A percentile compares a stretch with the other conserved stretches of the same genome.
These are phyloP conservation scores for Cyberlindnera americana DNA, from an alignment of 805 yeast genomes.

Conservation along the genomic window DNA sequence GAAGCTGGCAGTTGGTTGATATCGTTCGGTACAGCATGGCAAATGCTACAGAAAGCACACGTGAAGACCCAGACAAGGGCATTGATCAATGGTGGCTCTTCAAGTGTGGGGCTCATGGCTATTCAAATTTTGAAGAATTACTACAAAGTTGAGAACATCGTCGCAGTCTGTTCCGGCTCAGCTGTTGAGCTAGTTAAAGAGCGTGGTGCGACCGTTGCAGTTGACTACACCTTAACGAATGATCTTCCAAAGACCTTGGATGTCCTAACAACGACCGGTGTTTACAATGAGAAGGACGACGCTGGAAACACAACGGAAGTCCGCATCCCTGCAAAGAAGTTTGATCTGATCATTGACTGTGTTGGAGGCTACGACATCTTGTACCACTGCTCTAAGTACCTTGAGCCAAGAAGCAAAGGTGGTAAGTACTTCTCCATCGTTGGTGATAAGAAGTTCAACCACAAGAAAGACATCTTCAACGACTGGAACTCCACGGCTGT, in stretches of 20 bases:
- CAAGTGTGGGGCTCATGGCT: slow-evolving; percentile 65
- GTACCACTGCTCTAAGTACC: slow-evolving; percentile 35
- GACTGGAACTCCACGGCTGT: slow-evolving; percentile 35
- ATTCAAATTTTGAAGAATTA: slow-evolving; percentile 55
- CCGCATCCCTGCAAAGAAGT: slow-evolving; percentile 33
- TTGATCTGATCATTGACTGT: slow-evolving; percentile 66
- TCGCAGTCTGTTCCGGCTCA: slow-evolving; percentile 53
- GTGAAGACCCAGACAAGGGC: slow-evolving; percentile 45
- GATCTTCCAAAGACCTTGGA: slow-evolving; percentile 23
- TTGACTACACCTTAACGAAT: slow-evolving; percentile 43
- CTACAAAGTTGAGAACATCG: slow-evolving; percentile 48
- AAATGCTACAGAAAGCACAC: slow-evolving; percentile 34
- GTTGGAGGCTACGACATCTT: slow-evolving; percentile 60
- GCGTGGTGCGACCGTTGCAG: slow-evolving; percentile 49
- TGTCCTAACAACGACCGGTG: slow-evolving; percentile 27
- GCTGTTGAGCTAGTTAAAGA: slow-evolving; percentile 41
- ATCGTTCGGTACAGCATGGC: slow-evolving; percentile 61
- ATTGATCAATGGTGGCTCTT: slow-evolving; percentile 71
- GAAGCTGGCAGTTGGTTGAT: slow-evolving; percentile 66
- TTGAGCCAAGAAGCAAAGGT: slow-evolving; percentile 41
- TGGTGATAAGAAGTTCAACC: slow-evolving; percentile 54
- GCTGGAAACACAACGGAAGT: slow-evolving; percentile 26
- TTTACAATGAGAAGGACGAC: slow-evolving; percentile 30
- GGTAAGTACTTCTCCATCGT: slow-evolving; percentile 55
- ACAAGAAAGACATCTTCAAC: slow-evolving; percentile 33